Percentiles rank a stretch among this genome's conserved stretches.
Conservation (phyloP, 805 yeast species). For the Zygoascus tannicola region DNA sequence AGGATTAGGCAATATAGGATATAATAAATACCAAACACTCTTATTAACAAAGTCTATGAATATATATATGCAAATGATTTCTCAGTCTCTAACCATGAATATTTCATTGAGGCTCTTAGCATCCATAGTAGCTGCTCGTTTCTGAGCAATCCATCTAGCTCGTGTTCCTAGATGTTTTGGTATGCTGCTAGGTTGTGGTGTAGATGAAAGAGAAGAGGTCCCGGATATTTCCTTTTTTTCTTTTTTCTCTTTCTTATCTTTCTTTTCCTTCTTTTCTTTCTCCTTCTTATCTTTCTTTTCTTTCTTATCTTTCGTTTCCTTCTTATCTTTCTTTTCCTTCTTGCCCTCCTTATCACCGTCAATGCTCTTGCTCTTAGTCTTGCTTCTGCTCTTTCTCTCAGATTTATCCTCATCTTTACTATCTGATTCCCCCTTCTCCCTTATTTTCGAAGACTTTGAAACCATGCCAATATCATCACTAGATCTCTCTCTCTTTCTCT, state of each 20-base stretch:
- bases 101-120: conserved; percentile 83
- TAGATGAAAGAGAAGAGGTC: conserved; percentile 16
- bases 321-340: conserved; percentile 24
- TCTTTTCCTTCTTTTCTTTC: conserved; percentile 21
- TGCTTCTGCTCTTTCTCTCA: conserved; percentile 21
- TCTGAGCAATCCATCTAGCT: conserved; percentile 80
- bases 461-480: no score
- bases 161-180: conserved; percentile 62
- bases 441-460: neutral
- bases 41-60: no score
- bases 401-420: neutral
- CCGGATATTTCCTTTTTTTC: conserved; percentile 19
- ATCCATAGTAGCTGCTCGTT: conserved; percentile 86
- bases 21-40: neutral
- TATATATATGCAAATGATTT: no score
- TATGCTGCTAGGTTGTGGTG: conserved; percentile 21
- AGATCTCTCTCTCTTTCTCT: conserved; percentile 22
- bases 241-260: conserved; percentile 24
- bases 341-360: conserved; percentile 24
- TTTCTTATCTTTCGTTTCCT: conserved; percentile 25
- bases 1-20: neutral
- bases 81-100: conserved; percentile 54
- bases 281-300: conserved; percentile 24
- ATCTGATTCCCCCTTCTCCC: neutral
- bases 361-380: conserved; percentile 25